Base-by-base conservation (phyloP, 805 yeast genomes). In the Yarrowia sp. region DNA sequence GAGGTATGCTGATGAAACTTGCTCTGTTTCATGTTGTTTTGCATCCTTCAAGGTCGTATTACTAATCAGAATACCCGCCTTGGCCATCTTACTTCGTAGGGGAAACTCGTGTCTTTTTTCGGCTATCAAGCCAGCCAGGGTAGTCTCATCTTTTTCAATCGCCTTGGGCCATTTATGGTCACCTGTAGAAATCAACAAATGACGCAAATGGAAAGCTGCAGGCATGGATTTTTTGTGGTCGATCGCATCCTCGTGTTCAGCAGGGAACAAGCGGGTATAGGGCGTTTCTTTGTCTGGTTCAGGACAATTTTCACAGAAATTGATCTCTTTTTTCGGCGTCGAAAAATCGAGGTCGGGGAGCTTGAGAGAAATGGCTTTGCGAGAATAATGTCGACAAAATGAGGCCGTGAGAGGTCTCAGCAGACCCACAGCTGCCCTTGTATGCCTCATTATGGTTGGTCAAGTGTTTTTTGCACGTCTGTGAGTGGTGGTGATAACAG, bases 1-100 rank as follows among this genome's bases (percentile, higher is more conserved):
- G 13, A 87, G 72, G 34, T 82, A 73, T 0, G 83, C 38, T 12
- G 38, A 36, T 6, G 38, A 36, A 36, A 24, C 30, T 7, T 24
- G 7, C 30, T 24, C 6, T 5, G 2, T 24, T 36, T 36, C 9
- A 4, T 9, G 10, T 10, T 12, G 8, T 0, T 9, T 52, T n/a
- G 14, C 14, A 9, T 20, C 14, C 7, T 47, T 47, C 0, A 47
- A 13, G 14, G 56, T 42, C 2, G 49, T 64, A n/a, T 64, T 64
- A n/a, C 67, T 64, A 6, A 47, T 66, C n/a, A 79, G 74, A 17
- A 86, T 76, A 20, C 66, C 66, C 9, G 55, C 66, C 36, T 61
- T 61, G 43, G 53, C 55, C 66, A 61, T 61, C 19, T 61, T 30
- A 12, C 43, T 61, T n/a, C 66, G 7, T 0, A 46, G 38, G 1